Base-by-base conservation (phyloP, 805 yeast species). In the Yarrowia deformans region DNA sequence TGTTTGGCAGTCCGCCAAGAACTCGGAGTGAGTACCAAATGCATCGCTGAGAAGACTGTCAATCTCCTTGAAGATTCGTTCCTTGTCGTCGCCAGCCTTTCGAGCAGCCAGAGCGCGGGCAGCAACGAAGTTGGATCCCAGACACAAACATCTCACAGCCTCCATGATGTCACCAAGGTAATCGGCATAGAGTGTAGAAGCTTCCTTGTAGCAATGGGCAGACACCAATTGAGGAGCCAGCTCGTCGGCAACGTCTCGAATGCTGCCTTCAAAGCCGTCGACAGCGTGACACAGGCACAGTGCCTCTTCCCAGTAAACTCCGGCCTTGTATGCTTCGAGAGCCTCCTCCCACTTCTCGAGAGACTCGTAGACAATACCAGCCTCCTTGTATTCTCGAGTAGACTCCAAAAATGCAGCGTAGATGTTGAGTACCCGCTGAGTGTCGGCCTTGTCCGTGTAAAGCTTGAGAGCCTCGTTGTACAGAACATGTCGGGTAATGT, bases 1-100 rank as follows among this genome's bases (percentile, higher is more conserved):
- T 16, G 90, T 86, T 73, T 86, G 87, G 81, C 98, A 95, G 77
- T 95, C 99, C n/a, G 97, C 95, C 48, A 94, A 78, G 40, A 95
- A 81, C 78, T 95, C 98, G 6, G 97, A 94, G 71, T 93, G 82
- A 0, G 84, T 81, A 72, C 96, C 97, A 79, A 93, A 95, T 0
- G 96, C 95, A 77, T 94, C 98, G 19, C 72, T 75, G 55, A 84
- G 86, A 13, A 91, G 78, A 16, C 48, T 71, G 39, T 70, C 68
- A 6, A 74, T 69, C 61, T 72, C 74, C 18, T 74, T 72, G 16
- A 42, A 18, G 48, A 63, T 48, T 23, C 56, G 37, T 9, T 46
- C 56, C 46, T 63, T 63, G 12, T 48, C 55, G 1, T 48, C 50
- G 3, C 66, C 52, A 18, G 52, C 66, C 6, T 79, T 75, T 67